Evolutionary conservation across 768 basidiomycete genomes (phyloP), one percentile per base, ranked within the genome.

Genomic region (Gyrodon lividus): DNA sequence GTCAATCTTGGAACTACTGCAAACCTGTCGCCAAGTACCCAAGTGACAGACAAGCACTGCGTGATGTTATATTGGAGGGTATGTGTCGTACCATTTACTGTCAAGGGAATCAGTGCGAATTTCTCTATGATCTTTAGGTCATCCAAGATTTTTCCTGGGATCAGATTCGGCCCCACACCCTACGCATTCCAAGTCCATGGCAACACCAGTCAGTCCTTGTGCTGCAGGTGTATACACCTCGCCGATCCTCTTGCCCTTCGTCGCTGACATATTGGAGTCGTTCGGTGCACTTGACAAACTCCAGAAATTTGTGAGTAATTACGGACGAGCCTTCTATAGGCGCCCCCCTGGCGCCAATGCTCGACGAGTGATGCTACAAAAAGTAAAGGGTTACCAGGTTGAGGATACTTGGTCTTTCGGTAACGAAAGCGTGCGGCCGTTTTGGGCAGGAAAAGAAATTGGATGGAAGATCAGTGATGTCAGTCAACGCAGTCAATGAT

Each of bases 11-110:
- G 81, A 82, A 96, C 63, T 99, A 89, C 72, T 98, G 97, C 77
- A 99, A 98, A 70, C 97, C 97, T 0, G 89, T 99, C 19, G 94
- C 97, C 12, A 99, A 99, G 71, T 94, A 83, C 67, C 96, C 96
- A 2, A 86, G 89, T 58, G 97, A 99, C 67, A 79, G 96, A 14
- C 70, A 82, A 60, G 93, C 96, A 13, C 71, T 99, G 51, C 80
- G 82, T 45, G 78, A 87, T 19, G 83, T 93, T 24, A 79, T 97
- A 41, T 75, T 70, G 56, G 81, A 89, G 74, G 91, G 92, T 88
- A 54, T 38, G 72, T 50, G 46, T 20, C 22, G 28, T 31, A 38
- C 35, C 43, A 28, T 46, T 2, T 31, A 7, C 12, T 24, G 22
- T 26, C 20, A 22, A 0, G 38, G 34, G 46, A 16, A 19, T 22